These are phyloP conservation scores for Penicillium angulare DNA, from an alignment of 495 filamentous ascomycete species.

Conservation along the genomic window DNA sequence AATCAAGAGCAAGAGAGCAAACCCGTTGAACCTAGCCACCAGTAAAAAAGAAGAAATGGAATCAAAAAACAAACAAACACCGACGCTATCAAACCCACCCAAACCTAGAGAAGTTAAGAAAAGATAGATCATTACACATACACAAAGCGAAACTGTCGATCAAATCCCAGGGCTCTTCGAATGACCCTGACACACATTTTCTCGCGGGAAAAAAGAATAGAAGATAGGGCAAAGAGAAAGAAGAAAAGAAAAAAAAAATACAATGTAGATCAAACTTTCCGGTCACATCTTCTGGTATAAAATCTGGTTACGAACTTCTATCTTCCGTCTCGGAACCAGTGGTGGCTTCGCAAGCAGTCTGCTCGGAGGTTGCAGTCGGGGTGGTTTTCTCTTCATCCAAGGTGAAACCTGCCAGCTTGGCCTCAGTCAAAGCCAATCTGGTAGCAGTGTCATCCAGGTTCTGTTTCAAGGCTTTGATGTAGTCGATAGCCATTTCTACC, in stretches of 20 bases:
- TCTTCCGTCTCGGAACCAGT: background rate
- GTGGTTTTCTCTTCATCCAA: background rate
- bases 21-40: no score
- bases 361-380: background rate
- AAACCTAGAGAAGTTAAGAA: background rate
- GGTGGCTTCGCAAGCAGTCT: background rate
- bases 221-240: background rate
- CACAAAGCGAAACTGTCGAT: background rate
- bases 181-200: background rate
- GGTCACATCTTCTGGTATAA: background rate
- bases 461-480: conserved; percentile 81
- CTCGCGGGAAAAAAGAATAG: background rate
- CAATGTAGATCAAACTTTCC: background rate
- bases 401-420: conserved; percentile 11
- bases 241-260: background rate
- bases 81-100: conserved; percentile 11
- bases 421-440: conserved; percentile 63
- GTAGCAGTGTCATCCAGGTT: conserved; percentile 67
- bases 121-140: conserved; percentile 9
- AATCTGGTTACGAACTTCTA: background rate
- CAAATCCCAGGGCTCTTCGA: background rate
- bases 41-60: conserved; percentile 5
- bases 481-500: conserved; percentile 92
- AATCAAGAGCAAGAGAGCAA: no score
- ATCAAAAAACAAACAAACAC: conserved; percentile 7